Evolutionary conservation across 2,329 filamentous ascomycete species (phyloP), one percentile per base, ranked within the genome.

Genomic region (Fusarium cyanostomum): DNA sequence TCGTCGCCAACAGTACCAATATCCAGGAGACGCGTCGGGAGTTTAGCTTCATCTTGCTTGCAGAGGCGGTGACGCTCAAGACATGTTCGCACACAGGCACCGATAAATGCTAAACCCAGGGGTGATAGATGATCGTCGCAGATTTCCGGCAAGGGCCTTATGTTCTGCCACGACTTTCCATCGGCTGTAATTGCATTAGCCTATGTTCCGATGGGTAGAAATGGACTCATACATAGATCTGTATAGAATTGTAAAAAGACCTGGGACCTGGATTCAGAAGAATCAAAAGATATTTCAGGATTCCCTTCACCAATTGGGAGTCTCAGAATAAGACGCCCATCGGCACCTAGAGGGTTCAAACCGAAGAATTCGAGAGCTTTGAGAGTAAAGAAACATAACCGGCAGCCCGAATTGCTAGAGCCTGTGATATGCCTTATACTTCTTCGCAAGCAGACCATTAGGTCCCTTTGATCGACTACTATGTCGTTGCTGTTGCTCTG

Each of bases 11-110:
- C 3, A 0, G 5, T 5, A 3, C 66, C 62, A 8, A 68, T 28
- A 30, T 68, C 62, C 2, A 68, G 10, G 8, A 68, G 12, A 1
- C 65, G 52, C 1, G 62, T 59, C 13, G 66, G 66, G 0, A 68
- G 27, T 1, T 11, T 31, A 2, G 15, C 21, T 0, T 21, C 31
- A 1, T 38, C 42, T 27, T 55, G 46, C 3, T 13, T 48, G 8
- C 66, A 68, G 26, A 44, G 39, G 0, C 12, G 9, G 6, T 66
- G 65, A 1, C 10, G 13, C 6, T 57, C 44, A 1, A 42, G 9
- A 5, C 65, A 68, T 1, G 21, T 57, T n/a, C 37, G 26, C 5
- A 62, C 10, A 16, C 65, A 66, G 13, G 43, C 15, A 12, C 48
- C 52, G 8, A 68, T 43, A 6, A 64, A 68, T 1, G 18, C 10